Evolutionary conservation across 2,329 filamentous ascomycete genomes (phyloP).

Genomic region (Neopestalotiopsis sp.): DNA sequence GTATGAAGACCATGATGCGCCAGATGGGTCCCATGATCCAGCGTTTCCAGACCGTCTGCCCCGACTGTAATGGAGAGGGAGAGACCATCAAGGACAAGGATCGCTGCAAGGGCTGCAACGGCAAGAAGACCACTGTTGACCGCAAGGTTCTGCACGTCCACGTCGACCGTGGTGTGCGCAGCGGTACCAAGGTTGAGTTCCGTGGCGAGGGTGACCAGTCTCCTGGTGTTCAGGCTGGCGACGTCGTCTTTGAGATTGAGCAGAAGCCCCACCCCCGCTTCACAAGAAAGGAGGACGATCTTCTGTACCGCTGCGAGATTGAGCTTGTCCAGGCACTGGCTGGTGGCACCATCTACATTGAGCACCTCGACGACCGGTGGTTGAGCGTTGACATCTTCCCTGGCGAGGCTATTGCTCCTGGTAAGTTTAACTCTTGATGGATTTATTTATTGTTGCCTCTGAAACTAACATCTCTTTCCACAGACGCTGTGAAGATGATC

Average conservation of each 20-base stretch:
- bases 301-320: slow-evolving; percentile 94
- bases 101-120: slow-evolving; percentile 92
- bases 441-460: neutral
- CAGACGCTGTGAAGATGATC: slow-evolving; percentile 91
- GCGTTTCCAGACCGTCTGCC: slow-evolving; percentile 98
- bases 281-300: slow-evolving; percentile 93
- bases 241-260: slow-evolving; percentile 98
- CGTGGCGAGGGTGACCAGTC: slow-evolving; percentile 95
- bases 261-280: slow-evolving; percentile 98
- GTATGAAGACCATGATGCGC: slow-evolving; percentile 99
- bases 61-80: slow-evolving; percentile 96
- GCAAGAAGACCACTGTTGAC: slow-evolving; percentile 98
- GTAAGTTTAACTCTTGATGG: slow-evolving; percentile 56
- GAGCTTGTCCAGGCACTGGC: slow-evolving; percentile 94
- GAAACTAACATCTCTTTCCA: slow-evolving; percentile 25
- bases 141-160: slow-evolving; percentile 98
- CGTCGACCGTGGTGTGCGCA: slow-evolving; percentile 92
- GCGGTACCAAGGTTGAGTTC: slow-evolving; percentile 96
- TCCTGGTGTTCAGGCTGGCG: slow-evolving; percentile 89
- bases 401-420: slow-evolving; percentile 91
- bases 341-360: slow-evolving; percentile 87
- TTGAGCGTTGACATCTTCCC: slow-evolving; percentile 90
- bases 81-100: slow-evolving; percentile 98
- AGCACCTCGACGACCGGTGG: slow-evolving; percentile 98
- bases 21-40: slow-evolving; percentile 99